A percentile compares a stretch with the other conserved stretches of the same genome.
Evolutionary conservation across 306 rosid genomes (phyloP).

Genomic region (Quercus parvula): DNA sequence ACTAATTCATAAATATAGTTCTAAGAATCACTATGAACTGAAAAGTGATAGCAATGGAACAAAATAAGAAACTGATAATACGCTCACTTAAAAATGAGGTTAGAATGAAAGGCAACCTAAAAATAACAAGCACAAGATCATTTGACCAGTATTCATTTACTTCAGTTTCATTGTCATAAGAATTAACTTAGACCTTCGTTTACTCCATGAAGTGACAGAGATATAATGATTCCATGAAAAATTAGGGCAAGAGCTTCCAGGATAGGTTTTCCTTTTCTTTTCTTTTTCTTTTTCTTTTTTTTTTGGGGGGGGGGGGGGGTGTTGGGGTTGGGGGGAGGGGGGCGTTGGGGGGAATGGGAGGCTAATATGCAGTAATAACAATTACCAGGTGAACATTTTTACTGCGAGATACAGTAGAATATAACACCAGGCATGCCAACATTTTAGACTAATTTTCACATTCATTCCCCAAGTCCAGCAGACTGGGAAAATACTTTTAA

Average conservation of each 20-base stretch:
- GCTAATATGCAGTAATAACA: background rate
- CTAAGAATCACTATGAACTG: background rate
- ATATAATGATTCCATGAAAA: background rate
- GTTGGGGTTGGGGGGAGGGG: background rate
- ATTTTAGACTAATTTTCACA: background rate
- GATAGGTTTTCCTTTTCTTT: background rate
- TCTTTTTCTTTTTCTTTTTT: too few species aligned
- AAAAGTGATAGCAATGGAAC: too few species aligned
- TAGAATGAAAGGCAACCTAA: background rate
- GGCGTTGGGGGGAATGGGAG: background rate
- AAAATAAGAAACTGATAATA: background rate
- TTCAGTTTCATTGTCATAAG: background rate
- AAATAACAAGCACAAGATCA: background rate
- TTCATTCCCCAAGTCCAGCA: background rate
- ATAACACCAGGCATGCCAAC: background rate
- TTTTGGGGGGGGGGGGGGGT: background rate
- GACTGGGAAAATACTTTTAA: background rate
- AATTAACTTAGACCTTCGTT: background rate
- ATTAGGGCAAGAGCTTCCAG: background rate
- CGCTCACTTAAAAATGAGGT: background rate
- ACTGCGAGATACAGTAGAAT: background rate
- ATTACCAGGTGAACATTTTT: too few species aligned
- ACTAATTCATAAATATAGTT: background rate
- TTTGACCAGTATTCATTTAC: background rate
- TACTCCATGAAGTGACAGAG: background rate